Conservation (phyloP, 1,284 basidiomycete species). For the Mycena citricolor region DNA sequence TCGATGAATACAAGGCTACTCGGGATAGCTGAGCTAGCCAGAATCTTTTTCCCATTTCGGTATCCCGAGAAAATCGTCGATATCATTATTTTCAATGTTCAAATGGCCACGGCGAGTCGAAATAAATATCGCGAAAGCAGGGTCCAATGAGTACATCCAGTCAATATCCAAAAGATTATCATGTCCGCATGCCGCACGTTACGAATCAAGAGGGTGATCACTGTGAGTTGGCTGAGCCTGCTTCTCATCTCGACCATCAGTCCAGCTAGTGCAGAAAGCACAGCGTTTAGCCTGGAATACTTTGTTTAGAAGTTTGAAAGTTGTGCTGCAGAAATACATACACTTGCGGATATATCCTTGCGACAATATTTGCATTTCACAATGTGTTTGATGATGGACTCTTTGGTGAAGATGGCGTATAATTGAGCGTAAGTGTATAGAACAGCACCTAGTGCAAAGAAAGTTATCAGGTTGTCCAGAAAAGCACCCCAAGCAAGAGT, state of each 20-base stretch:
- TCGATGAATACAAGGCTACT: slow-evolving; percentile 81
- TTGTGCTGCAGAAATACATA: slow-evolving; percentile 27
- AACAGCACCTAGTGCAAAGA: slow-evolving; percentile 33
- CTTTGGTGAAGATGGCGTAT: slow-evolving; percentile 33
- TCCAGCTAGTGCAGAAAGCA: slow-evolving; percentile 29
- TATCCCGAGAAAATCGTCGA: no score
- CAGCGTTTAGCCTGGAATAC: slow-evolving; percentile 27
- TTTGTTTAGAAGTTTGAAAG: neutral
- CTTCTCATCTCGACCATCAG: slow-evolving; percentile 29
- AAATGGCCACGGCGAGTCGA: no score
- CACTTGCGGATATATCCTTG: slow-evolving; percentile 35
- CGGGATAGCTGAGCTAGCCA: no score
- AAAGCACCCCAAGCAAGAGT: slow-evolving; percentile 37
- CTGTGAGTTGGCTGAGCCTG: no score
- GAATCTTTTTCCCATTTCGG: no score
- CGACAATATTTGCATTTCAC: slow-evolving; percentile 37
- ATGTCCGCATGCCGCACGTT: no score
- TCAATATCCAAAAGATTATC: no score
- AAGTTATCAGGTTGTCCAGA: slow-evolving; percentile 32
- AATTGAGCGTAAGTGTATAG: slow-evolving; percentile 34
- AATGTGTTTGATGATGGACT: slow-evolving; percentile 37
- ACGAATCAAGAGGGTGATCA: no score
- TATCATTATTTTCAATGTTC: no score
- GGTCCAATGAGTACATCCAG: no score
- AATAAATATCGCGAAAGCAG: no score